phyloP scores from a whole-genome alignment of 192 early-diverging fungal species.

The Umbelopsis sp. region DNA sequence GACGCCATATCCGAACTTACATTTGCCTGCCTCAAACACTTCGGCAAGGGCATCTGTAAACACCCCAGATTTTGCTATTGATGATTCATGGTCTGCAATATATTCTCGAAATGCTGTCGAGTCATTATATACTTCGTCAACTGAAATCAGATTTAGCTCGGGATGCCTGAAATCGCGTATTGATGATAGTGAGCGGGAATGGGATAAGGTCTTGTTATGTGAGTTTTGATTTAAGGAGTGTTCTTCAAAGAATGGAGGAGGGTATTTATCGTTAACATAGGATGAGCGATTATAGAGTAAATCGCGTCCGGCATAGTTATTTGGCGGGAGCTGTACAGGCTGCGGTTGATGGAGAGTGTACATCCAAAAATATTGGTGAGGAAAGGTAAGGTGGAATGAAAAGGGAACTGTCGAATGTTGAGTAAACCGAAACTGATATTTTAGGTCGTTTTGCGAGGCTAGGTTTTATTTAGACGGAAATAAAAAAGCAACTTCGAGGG shows the following conservation, averaged over 20 bases:
- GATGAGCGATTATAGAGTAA: not conserved
- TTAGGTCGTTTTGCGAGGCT: not conserved
- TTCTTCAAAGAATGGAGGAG: not conserved
- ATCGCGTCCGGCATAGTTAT: not conserved
- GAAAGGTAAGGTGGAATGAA: not conserved
- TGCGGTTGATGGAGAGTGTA: constrained; percentile 15
- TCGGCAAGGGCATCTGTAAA: constrained; percentile 6
- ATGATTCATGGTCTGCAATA: constrained; percentile 4
- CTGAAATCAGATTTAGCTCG: not conserved
- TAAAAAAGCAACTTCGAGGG: constrained; percentile 16
- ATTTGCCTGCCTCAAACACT: constrained; percentile 5
- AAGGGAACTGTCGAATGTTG: not conserved
- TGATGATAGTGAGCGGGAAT: not conserved
- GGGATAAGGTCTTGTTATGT: not conserved
- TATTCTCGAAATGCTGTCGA: constrained; percentile 5
- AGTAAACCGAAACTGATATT: not conserved
- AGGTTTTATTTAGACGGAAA: not conserved
- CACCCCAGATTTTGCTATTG: not conserved
- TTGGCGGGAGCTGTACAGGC: constrained; percentile 5
- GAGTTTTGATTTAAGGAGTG: not conserved
- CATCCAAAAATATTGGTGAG: not conserved
- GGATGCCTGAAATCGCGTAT: not conserved
- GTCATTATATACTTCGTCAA: not conserved
- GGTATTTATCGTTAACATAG: not conserved
- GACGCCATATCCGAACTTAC: not conserved